Evolutionary conservation across 2,329 filamentous ascomycete genomes (phyloP).

Genomic region (Pseudogymnoascus sp.): DNA sequence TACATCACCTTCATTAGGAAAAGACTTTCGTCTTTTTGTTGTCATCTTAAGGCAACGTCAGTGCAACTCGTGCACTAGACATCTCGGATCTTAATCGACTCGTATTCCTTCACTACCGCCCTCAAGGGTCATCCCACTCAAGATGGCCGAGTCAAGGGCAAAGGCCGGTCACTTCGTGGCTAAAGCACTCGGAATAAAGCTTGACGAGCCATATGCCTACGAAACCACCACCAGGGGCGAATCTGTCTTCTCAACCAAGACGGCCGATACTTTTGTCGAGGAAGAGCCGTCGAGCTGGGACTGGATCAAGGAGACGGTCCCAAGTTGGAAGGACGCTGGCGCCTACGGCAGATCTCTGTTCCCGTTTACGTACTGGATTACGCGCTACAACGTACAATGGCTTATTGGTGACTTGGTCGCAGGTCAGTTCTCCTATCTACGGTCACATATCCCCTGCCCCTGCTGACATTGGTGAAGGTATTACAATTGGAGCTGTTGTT

Average conservation of each 20-base stretch:
- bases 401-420: conserved; percentile 81
- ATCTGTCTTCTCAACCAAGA: conserved; percentile 67
- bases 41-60: background rate
- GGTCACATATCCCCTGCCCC: background rate
- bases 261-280: conserved; percentile 74
- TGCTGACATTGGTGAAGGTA: conserved; percentile 35
- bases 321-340: conserved; percentile 45
- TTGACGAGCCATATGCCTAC: conserved; percentile 50
- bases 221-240: conserved; percentile 65
- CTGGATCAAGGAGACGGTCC: conserved; percentile 60
- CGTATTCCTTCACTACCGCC: background rate
- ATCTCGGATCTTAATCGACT: background rate
- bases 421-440: conserved; percentile 41
- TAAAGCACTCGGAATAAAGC: conserved; percentile 74
- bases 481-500: conserved; percentile 67
- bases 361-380: conserved; percentile 85
- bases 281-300: conserved; percentile 68
- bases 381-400: conserved; percentile 84
- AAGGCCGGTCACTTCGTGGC: conserved; percentile 67
- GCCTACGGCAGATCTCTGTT: conserved; percentile 68
- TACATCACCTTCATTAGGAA: background rate
- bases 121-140: conserved; percentile 3
- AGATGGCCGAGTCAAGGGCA: conserved; percentile 25
- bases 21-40: background rate
- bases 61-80: conserved; percentile 3